Conservation (phyloP, 1,284 basidiomycete species). For the Xerocomus cyaneibrunnescens region DNA sequence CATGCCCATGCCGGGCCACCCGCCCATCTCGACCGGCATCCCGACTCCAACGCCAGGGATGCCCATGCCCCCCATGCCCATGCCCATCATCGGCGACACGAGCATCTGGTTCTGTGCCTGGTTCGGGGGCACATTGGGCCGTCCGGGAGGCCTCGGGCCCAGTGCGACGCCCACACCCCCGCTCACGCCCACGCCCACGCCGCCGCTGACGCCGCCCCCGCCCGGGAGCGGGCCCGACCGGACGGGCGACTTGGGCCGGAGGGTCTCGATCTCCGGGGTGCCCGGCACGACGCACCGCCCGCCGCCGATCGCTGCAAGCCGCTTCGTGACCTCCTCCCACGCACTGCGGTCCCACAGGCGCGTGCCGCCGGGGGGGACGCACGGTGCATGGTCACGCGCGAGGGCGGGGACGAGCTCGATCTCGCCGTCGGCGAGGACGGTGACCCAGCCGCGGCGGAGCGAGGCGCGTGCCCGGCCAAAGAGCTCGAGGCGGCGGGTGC, state of each 20-base stretch:
- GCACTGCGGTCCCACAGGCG: slow-evolving; percentile 54
- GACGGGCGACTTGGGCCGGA: slow-evolving; percentile 85
- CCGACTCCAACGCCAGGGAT: slow-evolving; percentile 22
- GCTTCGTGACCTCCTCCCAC: slow-evolving; percentile 60
- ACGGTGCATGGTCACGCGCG: slow-evolving; percentile 41
- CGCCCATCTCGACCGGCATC: slow-evolving; percentile 35
- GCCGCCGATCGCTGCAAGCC: slow-evolving; percentile 47
- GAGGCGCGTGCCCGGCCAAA: slow-evolving; percentile 76
- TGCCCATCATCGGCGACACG: slow-evolving; percentile 49
- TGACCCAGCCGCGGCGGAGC: slow-evolving; percentile 91
- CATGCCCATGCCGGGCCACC: slow-evolving; percentile 31
- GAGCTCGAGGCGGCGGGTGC: slow-evolving; percentile 87
- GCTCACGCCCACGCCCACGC: slow-evolving; percentile 25
- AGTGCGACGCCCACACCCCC: slow-evolving; percentile 25
- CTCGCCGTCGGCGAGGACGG: slow-evolving; percentile 69
- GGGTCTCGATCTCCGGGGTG: slow-evolving; percentile 77
- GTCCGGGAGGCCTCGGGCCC: slow-evolving; percentile 19
- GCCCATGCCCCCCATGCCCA: slow-evolving; percentile 31
- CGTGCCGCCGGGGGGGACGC: slow-evolving; percentile 43
- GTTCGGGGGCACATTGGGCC: slow-evolving; percentile 14
- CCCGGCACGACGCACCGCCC: slow-evolving; percentile 65
- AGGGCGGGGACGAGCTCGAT: slow-evolving; percentile 46
- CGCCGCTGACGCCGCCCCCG: slow-evolving; percentile 29
- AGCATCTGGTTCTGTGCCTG: slow-evolving; percentile 45
- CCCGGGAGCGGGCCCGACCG: slow-evolving; percentile 39